phyloP scores from a whole-genome alignment of 2,329 filamentous ascomycete genomes.

The Penicillium sp. region DNA sequence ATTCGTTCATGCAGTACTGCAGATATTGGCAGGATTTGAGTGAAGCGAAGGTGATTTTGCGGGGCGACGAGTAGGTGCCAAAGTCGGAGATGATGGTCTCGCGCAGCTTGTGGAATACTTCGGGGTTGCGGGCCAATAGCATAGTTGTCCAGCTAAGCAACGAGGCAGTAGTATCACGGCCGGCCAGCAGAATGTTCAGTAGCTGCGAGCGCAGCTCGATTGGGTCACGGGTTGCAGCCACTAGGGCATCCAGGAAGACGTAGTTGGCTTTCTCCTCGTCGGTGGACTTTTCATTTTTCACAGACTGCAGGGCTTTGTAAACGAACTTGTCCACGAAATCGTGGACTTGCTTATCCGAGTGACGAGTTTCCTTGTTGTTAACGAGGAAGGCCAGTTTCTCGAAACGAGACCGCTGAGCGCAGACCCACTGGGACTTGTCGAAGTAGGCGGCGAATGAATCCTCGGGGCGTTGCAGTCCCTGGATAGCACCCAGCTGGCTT shows the following conservation, averaged over 20 bases:
- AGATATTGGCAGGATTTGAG: slow-evolving; percentile 42
- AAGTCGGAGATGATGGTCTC: slow-evolving; percentile 34
- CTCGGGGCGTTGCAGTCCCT: slow-evolving; percentile 50
- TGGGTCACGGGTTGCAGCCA: slow-evolving; percentile 45
- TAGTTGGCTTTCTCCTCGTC: slow-evolving; percentile 37
- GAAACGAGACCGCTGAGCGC: slow-evolving; percentile 24
- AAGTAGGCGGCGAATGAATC: slow-evolving; percentile 35
- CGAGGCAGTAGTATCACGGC: slow-evolving; percentile 52
- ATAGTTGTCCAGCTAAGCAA: slow-evolving; percentile 45
- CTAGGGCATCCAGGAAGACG: slow-evolving; percentile 49
- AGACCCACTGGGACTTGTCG: slow-evolving; percentile 33
- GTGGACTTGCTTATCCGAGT: slow-evolving; percentile 37
- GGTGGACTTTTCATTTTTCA: slow-evolving; percentile 24
- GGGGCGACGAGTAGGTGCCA: slow-evolving; percentile 37
- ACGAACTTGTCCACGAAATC: slow-evolving; percentile 47
- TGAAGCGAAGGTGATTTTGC: slow-evolving; percentile 41
- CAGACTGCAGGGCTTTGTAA: slow-evolving; percentile 34
- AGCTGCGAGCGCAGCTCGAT: slow-evolving; percentile 48
- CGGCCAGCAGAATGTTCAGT: slow-evolving; percentile 51
- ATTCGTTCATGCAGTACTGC: slow-evolving; percentile 37
- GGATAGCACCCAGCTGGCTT: slow-evolving; percentile 41
- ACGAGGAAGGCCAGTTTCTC: slow-evolving; percentile 27
- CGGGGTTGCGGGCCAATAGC: slow-evolving; percentile 40
- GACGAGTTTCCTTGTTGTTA: slow-evolving; percentile 30
- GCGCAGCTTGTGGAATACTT: slow-evolving; percentile 36